Evolutionary conservation across 2,329 filamentous ascomycete genomes (phyloP), one percentile per base, ranked within the genome.

Genomic region (Beauveria rudraprayagi): DNA sequence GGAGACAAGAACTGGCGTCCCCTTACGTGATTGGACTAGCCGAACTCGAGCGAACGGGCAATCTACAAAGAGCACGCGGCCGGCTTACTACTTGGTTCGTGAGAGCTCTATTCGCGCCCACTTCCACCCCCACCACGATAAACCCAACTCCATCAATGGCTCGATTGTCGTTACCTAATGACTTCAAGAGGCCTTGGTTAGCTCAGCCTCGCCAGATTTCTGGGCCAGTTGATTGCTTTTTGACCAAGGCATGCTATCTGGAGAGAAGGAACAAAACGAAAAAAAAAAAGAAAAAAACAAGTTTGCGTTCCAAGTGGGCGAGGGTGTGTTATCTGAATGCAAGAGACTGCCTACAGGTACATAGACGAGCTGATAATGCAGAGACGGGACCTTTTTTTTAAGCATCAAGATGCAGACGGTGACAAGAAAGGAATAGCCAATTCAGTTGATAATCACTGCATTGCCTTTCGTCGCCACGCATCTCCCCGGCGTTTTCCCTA

Each of bases 101-200:
- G 28, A 30, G 28, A 30, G 28, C 28, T 30, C 28, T 9, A 30
- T 30, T 9, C 28, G 28, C 28, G 28, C 28, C 28, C 28, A 30
- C 28, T 30, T 30, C 8, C 8, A 9, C 28, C 28, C 28, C 28
- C 28, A 30, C 28, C 28, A 30, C 28, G 28, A 30, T 30, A 30
- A 28, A 9, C 28, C 9, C 10, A 46, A 11, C 44, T 19, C 19
- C 41, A 17, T 47, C 6, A 26, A 14, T 14, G 11, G 40, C 10
- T 47, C 52, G 52, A 24, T 56, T 56, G 43, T 40, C 54, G 43
- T 56, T 56, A 56, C 54, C 43, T 56, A 56, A 56, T 56, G 43
- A 24, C 34, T 54, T 47, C 28, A 10, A 30, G 28, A 30, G 28
- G 9, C 28, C 19, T n/a, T 11, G 52, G 53, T 26, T 10, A 17